Evolutionary conservation across 2,329 filamentous ascomycete genomes (phyloP).

Genomic region (Didymella keratinophila): DNA sequence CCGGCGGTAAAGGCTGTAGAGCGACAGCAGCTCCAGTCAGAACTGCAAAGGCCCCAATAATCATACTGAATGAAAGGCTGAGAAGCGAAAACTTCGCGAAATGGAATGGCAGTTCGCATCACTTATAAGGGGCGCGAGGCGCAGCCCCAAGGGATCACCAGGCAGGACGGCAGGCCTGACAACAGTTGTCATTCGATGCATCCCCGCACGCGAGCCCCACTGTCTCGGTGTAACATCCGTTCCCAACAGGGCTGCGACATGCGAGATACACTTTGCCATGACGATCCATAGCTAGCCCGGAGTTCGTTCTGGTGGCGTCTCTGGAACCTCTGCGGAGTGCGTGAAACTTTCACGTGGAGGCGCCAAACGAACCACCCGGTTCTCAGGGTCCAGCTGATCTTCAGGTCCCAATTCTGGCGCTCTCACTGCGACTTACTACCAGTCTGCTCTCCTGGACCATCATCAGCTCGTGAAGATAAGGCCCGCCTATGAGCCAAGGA

Average conservation of each 20-base stretch:
- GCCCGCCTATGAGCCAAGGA: background rate
- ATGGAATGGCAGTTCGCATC: constrained; percentile 6
- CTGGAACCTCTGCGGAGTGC: constrained; percentile 10
- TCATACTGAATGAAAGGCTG: constrained; percentile 18
- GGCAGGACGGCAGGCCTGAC: constrained; percentile 8
- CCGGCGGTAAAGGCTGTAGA: constrained; percentile 53
- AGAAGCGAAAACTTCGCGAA: background rate
- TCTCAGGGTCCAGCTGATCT: constrained; percentile 17
- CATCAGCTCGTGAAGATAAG: background rate
- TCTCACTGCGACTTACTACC: background rate
- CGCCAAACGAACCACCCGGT: background rate
- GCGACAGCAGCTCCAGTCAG: constrained; percentile 37
- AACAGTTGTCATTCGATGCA: constrained; percentile 14
- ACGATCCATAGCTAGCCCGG: background rate
- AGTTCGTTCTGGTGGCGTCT: constrained; percentile 2
- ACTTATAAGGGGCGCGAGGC: constrained; percentile 9
- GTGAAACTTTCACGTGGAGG: constrained; percentile 4
- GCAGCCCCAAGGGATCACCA: constrained; percentile 10
- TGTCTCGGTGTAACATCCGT: constrained; percentile 17
- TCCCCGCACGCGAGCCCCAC: constrained; percentile 22
- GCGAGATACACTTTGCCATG: background rate
- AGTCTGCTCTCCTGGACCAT: background rate
- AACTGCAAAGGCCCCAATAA: constrained; percentile 18
- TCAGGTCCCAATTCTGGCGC: constrained; percentile 1
- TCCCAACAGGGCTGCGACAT: constrained; percentile 2